Evolutionary conservation across 2,329 filamentous ascomycete genomes (phyloP).

Genomic region (Aspergillus fischeri): DNA sequence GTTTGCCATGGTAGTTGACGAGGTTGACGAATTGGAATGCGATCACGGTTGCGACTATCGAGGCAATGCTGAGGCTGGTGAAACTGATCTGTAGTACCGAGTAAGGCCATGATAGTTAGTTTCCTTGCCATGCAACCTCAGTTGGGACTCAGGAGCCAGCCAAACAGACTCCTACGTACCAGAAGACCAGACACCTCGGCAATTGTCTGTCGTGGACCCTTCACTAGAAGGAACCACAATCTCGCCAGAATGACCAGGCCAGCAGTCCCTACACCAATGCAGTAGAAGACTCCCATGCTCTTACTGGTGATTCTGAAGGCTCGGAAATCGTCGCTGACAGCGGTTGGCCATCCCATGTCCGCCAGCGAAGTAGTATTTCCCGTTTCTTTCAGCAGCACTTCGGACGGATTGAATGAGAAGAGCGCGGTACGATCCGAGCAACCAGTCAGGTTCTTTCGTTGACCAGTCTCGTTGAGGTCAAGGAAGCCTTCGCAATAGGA

Average conservation of each 20-base stretch:
- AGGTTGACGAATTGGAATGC: slow-evolving; percentile 50
- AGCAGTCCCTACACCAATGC: slow-evolving; percentile 52
- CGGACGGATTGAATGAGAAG: slow-evolving; percentile 55
- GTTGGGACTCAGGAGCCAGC: not conserved
- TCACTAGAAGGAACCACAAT: slow-evolving; percentile 42
- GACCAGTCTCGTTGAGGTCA: slow-evolving; percentile 11
- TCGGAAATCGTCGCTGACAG: slow-evolving; percentile 52
- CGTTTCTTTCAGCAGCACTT: slow-evolving; percentile 48
- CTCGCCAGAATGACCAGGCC: slow-evolving; percentile 48
- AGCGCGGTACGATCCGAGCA: slow-evolving; percentile 53
- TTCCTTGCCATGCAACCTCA: not conserved
- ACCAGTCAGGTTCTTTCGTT: slow-evolving; percentile 47
- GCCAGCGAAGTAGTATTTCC: slow-evolving; percentile 46
- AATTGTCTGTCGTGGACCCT: slow-evolving; percentile 44
- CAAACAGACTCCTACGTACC: slow-evolving; percentile 25
- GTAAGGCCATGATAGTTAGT: not conserved
- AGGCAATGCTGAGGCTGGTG: slow-evolving; percentile 63
- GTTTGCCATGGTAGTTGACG: slow-evolving; percentile 52
- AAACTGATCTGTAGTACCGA: slow-evolving; percentile 45
- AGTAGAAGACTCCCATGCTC: slow-evolving; percentile 57
- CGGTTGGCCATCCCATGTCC: slow-evolving; percentile 54
- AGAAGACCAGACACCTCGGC: slow-evolving; percentile 48
- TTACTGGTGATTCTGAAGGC: slow-evolving; percentile 48
- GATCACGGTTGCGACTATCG: slow-evolving; percentile 67
- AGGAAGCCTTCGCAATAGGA: slow-evolving; percentile 53